Percentiles rank a stretch among this genome's conserved stretches.
Conservation (phyloP, 331 rosid genomes). For the Arachis monticola region DNA sequence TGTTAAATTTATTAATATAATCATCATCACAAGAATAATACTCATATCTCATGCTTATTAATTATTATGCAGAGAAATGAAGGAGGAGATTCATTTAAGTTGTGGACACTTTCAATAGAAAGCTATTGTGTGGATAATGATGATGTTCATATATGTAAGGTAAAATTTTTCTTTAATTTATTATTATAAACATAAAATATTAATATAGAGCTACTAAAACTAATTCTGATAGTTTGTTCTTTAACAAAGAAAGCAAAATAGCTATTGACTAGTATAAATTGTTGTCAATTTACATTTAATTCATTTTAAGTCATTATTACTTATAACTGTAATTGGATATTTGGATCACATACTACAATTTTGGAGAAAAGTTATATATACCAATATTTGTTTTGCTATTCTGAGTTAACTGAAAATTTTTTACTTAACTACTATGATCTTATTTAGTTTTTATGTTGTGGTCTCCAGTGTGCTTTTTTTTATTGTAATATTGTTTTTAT, state of each 20-base stretch:
- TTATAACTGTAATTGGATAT: neutral
- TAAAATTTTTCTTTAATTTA: constrained; percentile 31
- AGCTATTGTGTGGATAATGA: constrained; percentile 64
- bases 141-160: constrained; percentile 72
- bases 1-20: neutral
- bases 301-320: neutral
- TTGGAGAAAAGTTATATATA: neutral
- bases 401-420: neutral
- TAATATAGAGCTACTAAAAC: neutral
- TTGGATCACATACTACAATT: neutral
- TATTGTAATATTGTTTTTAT: no score
- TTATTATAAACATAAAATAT: neutral
- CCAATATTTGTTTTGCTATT: neutral
- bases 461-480: no score
- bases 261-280: neutral
- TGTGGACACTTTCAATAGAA: constrained; percentile 72
- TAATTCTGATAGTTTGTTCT: constrained; percentile 31
- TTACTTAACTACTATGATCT: neutral
- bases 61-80: constrained; percentile 68
- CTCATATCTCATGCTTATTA: neutral
- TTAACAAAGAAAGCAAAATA: neutral
- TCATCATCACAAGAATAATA: neutral
- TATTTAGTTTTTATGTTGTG: no score
- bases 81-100: constrained; percentile 91
- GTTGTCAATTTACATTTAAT: neutral